A percentile compares a stretch with the other conserved stretches of the same genome.
These are phyloP conservation scores for Microcera coccophila DNA, from an alignment of 2,329 filamentous ascomycete genomes.

Conservation along the genomic window DNA sequence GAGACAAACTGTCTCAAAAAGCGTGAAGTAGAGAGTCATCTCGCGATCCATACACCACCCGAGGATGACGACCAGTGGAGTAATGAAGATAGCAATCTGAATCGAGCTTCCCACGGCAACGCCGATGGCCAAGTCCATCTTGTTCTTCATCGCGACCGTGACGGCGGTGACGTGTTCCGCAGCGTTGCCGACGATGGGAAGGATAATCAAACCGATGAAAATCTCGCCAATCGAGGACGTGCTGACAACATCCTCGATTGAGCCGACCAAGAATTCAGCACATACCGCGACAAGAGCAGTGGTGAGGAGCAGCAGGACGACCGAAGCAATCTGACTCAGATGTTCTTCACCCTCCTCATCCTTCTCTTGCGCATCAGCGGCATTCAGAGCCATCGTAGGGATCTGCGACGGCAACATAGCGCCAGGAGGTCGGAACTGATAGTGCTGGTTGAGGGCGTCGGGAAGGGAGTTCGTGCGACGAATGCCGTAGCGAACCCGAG, in stretches of 20 bases:
- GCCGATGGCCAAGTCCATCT: slow-evolving; percentile 71
- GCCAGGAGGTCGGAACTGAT: slow-evolving; percentile 44
- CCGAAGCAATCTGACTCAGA: slow-evolving; percentile 52
- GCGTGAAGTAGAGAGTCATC: slow-evolving; percentile 81
- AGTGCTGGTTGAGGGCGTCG: slow-evolving; percentile 54
- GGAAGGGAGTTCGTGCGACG: slow-evolving; percentile 72
- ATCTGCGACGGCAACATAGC: slow-evolving; percentile 48
- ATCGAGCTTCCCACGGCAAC: slow-evolving; percentile 69
- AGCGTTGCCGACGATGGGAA: slow-evolving; percentile 70
- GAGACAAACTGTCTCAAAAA: slow-evolving; percentile 83
- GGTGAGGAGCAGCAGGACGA: slow-evolving; percentile 59
- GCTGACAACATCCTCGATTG: slow-evolving; percentile 60
- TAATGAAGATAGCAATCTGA: slow-evolving; percentile 69
- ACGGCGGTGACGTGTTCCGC: slow-evolving; percentile 70
- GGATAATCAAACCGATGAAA: slow-evolving; percentile 68
- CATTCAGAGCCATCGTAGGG: slow-evolving; percentile 36
- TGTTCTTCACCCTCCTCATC: slow-evolving; percentile 41
- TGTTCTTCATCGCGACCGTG: slow-evolving; percentile 68
- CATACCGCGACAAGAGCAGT: slow-evolving; percentile 65
- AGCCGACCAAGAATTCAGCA: slow-evolving; percentile 66
- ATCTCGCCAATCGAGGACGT: slow-evolving; percentile 57
- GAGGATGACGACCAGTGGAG: slow-evolving; percentile 65
- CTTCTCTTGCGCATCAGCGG: slow-evolving; percentile 26
- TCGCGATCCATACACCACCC: slow-evolving; percentile 65
- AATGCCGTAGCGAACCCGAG: slow-evolving; percentile 60